A percentile compares a stretch with the other conserved stretches of the same genome.
Evolutionary conservation across 1,284 basidiomycete genomes (phyloP).

Genomic region (Ceratorhiza oryzae-sativae): DNA sequence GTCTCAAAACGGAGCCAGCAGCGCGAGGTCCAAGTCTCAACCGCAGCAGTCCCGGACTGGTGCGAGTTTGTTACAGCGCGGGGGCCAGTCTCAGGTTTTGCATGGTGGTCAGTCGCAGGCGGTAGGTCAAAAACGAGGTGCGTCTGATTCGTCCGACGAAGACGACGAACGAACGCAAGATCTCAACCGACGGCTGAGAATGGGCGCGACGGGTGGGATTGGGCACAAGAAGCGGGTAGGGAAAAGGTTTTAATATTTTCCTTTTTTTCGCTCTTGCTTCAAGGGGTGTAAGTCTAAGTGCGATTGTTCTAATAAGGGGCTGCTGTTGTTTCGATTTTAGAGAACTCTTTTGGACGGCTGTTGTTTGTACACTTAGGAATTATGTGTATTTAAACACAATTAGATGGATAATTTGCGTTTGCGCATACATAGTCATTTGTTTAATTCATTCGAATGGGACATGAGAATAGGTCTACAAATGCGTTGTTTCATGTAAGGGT

Average conservation of each 20-base stretch:
- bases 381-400: not conserved
- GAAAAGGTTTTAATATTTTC: slow-evolving; percentile 6
- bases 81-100: not conserved
- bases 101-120: not conserved
- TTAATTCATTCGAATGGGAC: not conserved
- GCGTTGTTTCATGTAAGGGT: not conserved
- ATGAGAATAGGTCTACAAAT: not conserved
- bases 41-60: not conserved
- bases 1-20: not conserved
- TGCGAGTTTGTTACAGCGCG: not conserved
- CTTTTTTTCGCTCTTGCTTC: not conserved
- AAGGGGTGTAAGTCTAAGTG: not conserved
- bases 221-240: not conserved
- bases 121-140: not conserved
- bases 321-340: slow-evolving; percentile 5
- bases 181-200: not conserved
- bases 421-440: not conserved
- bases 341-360: not conserved
- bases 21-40: slow-evolving; percentile 9
- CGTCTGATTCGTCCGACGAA: slow-evolving; percentile 3
- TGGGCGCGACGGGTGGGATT: slow-evolving; percentile 19
- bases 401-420: not conserved
- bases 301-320: not conserved
- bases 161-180: slow-evolving; percentile 17
- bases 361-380: not conserved